Evolutionary conservation across 208 protist genomes (phyloP), one percentile per base, ranked within the genome.

Genomic region (Tetramitus jugosus): DNA sequence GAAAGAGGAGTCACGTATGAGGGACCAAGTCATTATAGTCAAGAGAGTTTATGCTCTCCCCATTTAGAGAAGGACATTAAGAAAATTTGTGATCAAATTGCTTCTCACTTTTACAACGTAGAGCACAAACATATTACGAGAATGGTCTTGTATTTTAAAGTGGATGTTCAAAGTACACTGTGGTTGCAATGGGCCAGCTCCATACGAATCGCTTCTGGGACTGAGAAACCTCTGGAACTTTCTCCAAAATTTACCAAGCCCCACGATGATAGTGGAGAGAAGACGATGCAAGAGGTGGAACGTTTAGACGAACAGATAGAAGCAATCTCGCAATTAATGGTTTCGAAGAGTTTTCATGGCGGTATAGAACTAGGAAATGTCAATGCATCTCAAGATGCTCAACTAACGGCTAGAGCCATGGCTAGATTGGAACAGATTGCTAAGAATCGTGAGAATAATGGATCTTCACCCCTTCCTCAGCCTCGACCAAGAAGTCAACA

Each of bases 111-210:
- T 80, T 91, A 91, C 83, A 89, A 89, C 82, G 91, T 88, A 8
- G 89, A 93, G 81, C 89, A 93, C 86, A 93, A 93, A 80, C 89
- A 88, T 76, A 92, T 93, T 80, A 92, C 90, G 2, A 87, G 90
- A 49, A 93, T 93, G 90, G 90, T 89, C 31, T 52, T 69, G 39
- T 69, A 69, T 42, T 69, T 69, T 40, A 69, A 69, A 42, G 62
- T 69, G 26, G 62, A 69, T n/a, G 35, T 17, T 31, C 37, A 69
- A 13, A 43, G 33, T 26, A 43, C 37, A 29, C 43, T 69, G 62
- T 69, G 33, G 26, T 69, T 69, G 39, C n/a, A 43, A 13, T 69
- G 62, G 62, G 43, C 35, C 13, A 69, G 62, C 39, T 37, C 26
- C 13, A 69, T 69, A 43, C 20, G 62, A 45, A 69, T 69, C 26